These are phyloP conservation scores for Debaryomyces subglobosus DNA, from an alignment of 1,139 yeast species.

Conservation along the genomic window DNA sequence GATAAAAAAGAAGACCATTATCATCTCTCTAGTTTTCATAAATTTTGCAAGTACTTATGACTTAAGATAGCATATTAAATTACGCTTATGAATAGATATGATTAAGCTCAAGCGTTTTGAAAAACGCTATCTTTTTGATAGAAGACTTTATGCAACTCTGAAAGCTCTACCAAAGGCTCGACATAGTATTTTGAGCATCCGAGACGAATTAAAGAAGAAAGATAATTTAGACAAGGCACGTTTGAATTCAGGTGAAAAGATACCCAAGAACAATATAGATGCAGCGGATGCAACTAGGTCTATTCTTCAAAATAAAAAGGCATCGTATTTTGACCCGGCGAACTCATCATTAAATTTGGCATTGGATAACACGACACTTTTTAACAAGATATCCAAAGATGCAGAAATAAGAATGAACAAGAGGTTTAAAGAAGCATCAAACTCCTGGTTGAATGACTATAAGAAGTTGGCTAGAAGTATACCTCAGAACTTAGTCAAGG, in stretches of 20 bases:
- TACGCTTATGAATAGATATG: neutral
- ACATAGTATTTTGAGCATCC: neutral
- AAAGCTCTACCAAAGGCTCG: neutral
- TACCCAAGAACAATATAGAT: neutral
- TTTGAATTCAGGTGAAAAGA: neutral
- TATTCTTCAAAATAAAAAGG: slow-evolving; percentile 8
- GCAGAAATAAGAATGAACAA: slow-evolving; percentile 21
- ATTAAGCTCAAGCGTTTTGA: neutral
- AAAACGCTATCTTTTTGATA: neutral
- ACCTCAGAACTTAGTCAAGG: neutral
- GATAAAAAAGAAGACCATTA: neutral
- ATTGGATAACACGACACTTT: slow-evolving; percentile 15
- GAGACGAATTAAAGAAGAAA: neutral
- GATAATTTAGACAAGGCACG: neutral
- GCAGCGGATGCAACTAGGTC: slow-evolving; percentile 5
- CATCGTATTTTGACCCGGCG: slow-evolving; percentile 16
- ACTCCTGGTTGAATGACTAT: slow-evolving; percentile 22
- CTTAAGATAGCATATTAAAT: neutral
- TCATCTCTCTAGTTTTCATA: neutral
- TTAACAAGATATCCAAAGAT: slow-evolving; percentile 19
- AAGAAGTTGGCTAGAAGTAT: neutral
- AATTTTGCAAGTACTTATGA: neutral
- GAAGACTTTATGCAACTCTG: neutral
- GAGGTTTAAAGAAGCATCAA: slow-evolving; percentile 24
- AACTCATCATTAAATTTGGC: slow-evolving; percentile 14